Conservation (phyloP, 352 stramenopile genomes). For the Phytophthora melonis region DNA sequence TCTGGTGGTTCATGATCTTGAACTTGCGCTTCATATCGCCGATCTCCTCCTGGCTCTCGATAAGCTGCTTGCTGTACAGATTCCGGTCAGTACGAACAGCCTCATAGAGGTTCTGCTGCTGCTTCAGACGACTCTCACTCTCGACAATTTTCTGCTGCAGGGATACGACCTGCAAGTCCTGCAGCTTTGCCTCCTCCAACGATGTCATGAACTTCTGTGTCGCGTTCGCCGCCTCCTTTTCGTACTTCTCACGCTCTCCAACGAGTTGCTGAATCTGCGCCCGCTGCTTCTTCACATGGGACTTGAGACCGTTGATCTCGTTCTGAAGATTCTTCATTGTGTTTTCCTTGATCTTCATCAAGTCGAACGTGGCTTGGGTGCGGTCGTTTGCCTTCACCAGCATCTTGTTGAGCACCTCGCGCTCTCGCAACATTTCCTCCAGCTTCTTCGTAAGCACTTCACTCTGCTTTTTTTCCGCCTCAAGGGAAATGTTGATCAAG, state of each 20-base stretch:
- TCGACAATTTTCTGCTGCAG: constrained; percentile 83
- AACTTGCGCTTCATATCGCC: constrained; percentile 91
- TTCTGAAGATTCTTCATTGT: constrained; percentile 92
- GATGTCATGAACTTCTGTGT: constrained; percentile 88
- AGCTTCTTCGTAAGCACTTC: constrained; percentile 81
- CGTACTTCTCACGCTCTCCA: constrained; percentile 88
- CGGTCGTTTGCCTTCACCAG: constrained; percentile 85
- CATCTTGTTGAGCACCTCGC: constrained; percentile 89
- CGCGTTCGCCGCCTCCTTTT: constrained; percentile 81
- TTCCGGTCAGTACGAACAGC: constrained; percentile 92
- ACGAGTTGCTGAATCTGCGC: constrained; percentile 88
- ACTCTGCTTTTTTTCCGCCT: constrained; percentile 73
- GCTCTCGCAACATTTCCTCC: constrained; percentile 83
- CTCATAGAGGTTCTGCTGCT: constrained; percentile 96
- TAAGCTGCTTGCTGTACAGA: constrained; percentile 94
- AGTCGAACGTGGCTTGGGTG: constrained; percentile 87
- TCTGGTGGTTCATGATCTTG: constrained; percentile 93
- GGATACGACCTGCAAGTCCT: constrained; percentile 77
- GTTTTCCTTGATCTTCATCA: constrained; percentile 93
- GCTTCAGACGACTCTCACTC: constrained; percentile 87
- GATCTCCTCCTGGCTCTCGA: constrained; percentile 93
- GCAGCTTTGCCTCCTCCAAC: constrained; percentile 81
- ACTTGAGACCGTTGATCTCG: constrained; percentile 88
- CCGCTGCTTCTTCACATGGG: constrained; percentile 83
- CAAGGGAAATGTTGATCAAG: constrained; percentile 70